phyloP scores from a whole-genome alignment of 129 eudicot species.

The Erigeron canadensis region DNA sequence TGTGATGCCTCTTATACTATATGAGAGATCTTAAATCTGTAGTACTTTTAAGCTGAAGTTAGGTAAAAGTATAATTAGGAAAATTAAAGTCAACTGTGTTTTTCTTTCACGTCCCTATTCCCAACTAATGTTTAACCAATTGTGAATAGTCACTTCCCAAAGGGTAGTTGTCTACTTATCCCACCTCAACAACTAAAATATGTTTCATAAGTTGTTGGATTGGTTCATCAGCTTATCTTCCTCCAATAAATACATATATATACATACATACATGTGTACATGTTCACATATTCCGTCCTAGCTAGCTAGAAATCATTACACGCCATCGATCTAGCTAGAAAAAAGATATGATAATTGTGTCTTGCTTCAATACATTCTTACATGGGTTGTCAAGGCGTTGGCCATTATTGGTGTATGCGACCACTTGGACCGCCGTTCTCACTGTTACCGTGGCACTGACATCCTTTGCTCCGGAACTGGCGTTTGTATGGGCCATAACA shows the following conservation, averaged over 20 bases:
- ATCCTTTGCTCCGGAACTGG: constrained; percentile 55
- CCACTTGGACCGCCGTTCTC: constrained; percentile 62
- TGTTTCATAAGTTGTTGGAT: constrained; percentile 32
- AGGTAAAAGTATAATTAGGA: not conserved
- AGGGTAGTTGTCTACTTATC: constrained; percentile 39
- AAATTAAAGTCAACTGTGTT: constrained; percentile 21
- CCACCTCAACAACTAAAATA: constrained; percentile 33
- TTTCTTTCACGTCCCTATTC: constrained; percentile 20
- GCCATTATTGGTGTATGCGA: constrained; percentile 59
- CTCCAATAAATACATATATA: constrained; percentile 19
- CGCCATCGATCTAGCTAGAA: not conserved
- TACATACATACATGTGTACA: not conserved
- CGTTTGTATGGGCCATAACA: constrained; percentile 57
- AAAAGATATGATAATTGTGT: constrained; percentile 29
- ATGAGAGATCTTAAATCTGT: too few relatives aligned
- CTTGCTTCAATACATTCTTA: constrained; percentile 38
- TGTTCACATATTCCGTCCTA: not conserved
- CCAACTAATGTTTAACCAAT: constrained; percentile 33
- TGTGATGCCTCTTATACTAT: too few relatives aligned
- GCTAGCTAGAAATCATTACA: not conserved
- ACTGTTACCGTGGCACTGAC: constrained; percentile 59
- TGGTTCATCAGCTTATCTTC: constrained; percentile 41
- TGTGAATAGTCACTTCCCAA: constrained; percentile 18
- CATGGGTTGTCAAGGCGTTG: constrained; percentile 41
- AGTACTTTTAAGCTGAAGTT: too few relatives aligned